phyloP scores from a whole-genome alignment of 176 grass and related monocot species.

The Rhynchospora tenuis region DNA sequence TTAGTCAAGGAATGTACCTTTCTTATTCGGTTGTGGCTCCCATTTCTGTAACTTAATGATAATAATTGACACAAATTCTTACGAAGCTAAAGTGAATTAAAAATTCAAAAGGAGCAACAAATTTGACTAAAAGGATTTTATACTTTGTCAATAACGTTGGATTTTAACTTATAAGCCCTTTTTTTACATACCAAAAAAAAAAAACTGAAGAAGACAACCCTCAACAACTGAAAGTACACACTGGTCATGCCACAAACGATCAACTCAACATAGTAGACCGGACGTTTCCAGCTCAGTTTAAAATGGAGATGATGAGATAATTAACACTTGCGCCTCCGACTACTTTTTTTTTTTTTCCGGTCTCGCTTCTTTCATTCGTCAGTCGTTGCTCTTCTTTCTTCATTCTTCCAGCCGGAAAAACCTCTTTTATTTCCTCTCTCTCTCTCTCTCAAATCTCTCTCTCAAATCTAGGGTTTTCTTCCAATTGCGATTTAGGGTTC shows the following conservation, averaged over 20 bases:
- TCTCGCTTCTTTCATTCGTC: constrained; percentile 4
- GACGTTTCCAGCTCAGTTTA: not conserved
- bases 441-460: not conserved
- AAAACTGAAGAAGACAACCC: not conserved
- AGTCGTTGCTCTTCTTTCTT: constrained; percentile 18
- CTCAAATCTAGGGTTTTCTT: constrained; percentile 6
- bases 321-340: not conserved
- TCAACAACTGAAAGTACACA: not conserved
- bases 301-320: not conserved
- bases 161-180: not conserved
- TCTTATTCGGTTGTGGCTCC: too few species aligned
- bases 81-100: too few species aligned
- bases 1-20: too few species aligned
- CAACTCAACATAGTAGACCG: not conserved
- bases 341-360: not conserved
- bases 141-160: too few species aligned
- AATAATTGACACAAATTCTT: too few species aligned
- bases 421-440: not conserved
- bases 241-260: not conserved
- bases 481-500: not conserved
- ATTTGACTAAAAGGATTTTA: too few species aligned
- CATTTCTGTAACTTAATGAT: too few species aligned
- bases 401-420: not conserved
- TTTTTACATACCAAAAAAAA: not conserved
- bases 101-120: too few species aligned